Conservation (phyloP, 768 basidiomycete species). For the Lentinula guzmanii region DNA sequence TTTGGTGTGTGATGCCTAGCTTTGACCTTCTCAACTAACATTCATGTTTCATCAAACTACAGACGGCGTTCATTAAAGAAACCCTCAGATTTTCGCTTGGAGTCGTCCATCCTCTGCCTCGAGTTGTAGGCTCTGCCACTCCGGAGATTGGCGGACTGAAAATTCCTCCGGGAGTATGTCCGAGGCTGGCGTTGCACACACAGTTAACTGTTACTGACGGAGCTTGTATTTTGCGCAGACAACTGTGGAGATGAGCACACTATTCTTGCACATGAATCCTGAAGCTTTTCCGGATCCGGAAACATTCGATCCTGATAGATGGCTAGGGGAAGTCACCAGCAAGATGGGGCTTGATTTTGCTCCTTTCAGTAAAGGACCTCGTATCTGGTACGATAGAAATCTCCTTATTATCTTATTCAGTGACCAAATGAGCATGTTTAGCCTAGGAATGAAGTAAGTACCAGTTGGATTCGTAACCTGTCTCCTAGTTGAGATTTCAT, state of each 20-base stretch:
- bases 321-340: constrained; percentile 26
- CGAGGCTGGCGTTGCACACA: not conserved
- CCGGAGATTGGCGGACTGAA: constrained; percentile 25
- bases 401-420: too few species aligned
- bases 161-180: constrained; percentile 33
- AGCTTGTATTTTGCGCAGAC: constrained; percentile 22
- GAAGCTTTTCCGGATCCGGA: constrained; percentile 34
- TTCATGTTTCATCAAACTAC: not conserved
- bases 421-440: not conserved
- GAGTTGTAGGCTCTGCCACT: constrained; percentile 31
- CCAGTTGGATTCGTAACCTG: not conserved
- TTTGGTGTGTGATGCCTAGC: constrained; percentile 23
- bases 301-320: constrained; percentile 35
- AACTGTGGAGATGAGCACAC: constrained; percentile 32
- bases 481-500: not conserved
- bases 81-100: constrained; percentile 38
- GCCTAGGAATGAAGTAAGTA: not conserved
- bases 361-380: constrained; percentile 21
- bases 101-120: constrained; percentile 33
- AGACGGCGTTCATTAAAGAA: constrained; percentile 46
- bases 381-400: not conserved
- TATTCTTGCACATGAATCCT: constrained; percentile 31
- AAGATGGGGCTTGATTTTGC: constrained; percentile 31
- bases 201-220: not conserved
- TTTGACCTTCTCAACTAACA: not conserved